Evolutionary conservation across 2,329 filamentous ascomycete genomes (phyloP).

Genomic region (Cercospora sp.): DNA sequence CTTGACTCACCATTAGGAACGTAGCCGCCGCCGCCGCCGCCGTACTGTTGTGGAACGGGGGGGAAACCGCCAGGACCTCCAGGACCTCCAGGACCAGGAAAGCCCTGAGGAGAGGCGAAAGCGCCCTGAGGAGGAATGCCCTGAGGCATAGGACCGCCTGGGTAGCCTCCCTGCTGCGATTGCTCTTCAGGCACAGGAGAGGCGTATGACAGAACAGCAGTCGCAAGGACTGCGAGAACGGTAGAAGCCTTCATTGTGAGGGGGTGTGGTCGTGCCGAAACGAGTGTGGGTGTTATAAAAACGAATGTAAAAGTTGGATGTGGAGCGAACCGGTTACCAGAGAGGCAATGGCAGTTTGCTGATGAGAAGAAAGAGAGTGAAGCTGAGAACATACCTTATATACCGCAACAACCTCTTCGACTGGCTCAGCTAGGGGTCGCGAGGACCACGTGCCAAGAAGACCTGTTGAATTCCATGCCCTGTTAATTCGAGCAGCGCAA

Average conservation of each 20-base stretch:
- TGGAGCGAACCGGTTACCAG: conserved; percentile 19
- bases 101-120: no score
- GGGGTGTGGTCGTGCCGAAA: conserved; percentile 1
- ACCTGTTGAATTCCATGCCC: conserved; percentile 17
- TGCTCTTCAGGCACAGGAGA: conserved; percentile 15
- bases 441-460: conserved; percentile 18
- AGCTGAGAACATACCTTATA: conserved; percentile 17
- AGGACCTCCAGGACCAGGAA: no score
- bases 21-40: neutral
- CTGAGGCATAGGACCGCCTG: neutral
- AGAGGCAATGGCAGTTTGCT: conserved; percentile 22
- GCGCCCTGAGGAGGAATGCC: no score
- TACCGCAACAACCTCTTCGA: conserved; percentile 8
- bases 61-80: no score
- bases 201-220: conserved; percentile 19
- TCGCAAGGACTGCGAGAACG: conserved; percentile 19
- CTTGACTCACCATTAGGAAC: neutral
- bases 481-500: conserved; percentile 21
- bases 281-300: conserved; percentile 17
- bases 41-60: no score
- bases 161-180: neutral
- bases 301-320: conserved; percentile 25
- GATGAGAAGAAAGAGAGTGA: conserved; percentile 5
- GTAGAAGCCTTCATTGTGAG: conserved; percentile 20
- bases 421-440: conserved; percentile 10